phyloP scores from a whole-genome alignment of 805 yeast species.

The Schwanniomyces yamadae region DNA sequence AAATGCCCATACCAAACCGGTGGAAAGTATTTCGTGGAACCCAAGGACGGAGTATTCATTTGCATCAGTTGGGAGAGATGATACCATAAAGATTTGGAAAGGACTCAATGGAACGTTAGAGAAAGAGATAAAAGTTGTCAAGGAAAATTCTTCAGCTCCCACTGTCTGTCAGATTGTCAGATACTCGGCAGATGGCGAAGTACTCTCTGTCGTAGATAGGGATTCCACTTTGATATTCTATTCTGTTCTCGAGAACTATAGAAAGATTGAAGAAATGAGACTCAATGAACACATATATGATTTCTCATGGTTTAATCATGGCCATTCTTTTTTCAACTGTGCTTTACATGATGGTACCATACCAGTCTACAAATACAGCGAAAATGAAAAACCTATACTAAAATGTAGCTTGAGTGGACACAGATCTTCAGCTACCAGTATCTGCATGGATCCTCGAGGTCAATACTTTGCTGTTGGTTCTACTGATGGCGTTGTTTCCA shows the following conservation, averaged over 20 bases:
- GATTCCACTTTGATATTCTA: slow-evolving; percentile 36
- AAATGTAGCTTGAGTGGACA: slow-evolving; percentile 40
- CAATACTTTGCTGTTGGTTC: slow-evolving; percentile 51
- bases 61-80: slow-evolving; percentile 51
- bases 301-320: slow-evolving; percentile 46
- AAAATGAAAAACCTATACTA: slow-evolving; percentile 1
- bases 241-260: slow-evolving; percentile 29
- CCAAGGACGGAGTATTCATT: slow-evolving; percentile 46
- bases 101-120: slow-evolving; percentile 35
- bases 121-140: slow-evolving; percentile 27
- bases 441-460: slow-evolving; percentile 55
- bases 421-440: slow-evolving; percentile 47
- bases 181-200: slow-evolving; percentile 48
- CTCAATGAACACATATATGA: slow-evolving; percentile 35
- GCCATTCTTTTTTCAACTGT: slow-evolving; percentile 28
- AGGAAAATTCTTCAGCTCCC: slow-evolving; percentile 8
- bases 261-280: slow-evolving; percentile 21
- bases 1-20: slow-evolving; percentile 38
- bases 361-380: slow-evolving; percentile 19
- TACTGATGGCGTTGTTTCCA: slow-evolving; percentile 53
- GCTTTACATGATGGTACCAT: slow-evolving; percentile 51
- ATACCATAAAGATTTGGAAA: slow-evolving; percentile 45
- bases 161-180: slow-evolving; percentile 19
- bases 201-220: slow-evolving; percentile 44
- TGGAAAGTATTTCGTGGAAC: slow-evolving; percentile 48